Evolutionary conservation across 371 early-diverging fungal species (phyloP), one percentile per base, ranked within the genome.

Genomic region (Homolaphlyctis polyrhiza): DNA sequence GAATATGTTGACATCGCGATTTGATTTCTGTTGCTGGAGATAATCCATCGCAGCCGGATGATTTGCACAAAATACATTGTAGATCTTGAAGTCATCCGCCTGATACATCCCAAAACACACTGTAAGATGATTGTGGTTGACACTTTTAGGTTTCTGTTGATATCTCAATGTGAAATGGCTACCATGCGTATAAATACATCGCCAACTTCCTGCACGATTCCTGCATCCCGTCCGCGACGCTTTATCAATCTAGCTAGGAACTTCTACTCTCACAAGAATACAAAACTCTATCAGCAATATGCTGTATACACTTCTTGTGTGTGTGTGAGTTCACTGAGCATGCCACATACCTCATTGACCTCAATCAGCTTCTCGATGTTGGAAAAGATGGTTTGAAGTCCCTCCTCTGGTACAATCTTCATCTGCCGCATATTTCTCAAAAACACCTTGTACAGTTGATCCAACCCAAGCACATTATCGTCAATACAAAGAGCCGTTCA

Each of bases 371-470:
- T 67, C 63, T 76, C 75, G 21, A 86, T 65, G 65, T 80, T 85
- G 5, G 80, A 78, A 66, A 87, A 88, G 25, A 87, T 75, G 32
- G 76, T 68, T 2, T 71, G 50, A 47, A 87, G 65, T 2, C 81
- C 74, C 45, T 79, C 79, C 8, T 81, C 76, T 1, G 60, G 65
- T 35, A 87, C 43, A 2, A 81, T 58, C 52, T 79, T 73, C 63
- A 71, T 77, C 33, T 51, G 52, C 25, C 52, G 52, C 52, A 51
- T 28, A 21, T 21, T 21, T 21, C 32, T 51, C n/a, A 11, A 21
- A 21, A 51, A 51, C 11, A 51, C 8, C 52, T 51, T 11, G n/a
- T n/a, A n/a, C n/a, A n/a, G n/a, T n/a, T n/a, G n/a, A n/a, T n/a
- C n/a, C n/a, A n/a, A n/a, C n/a, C n/a, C n/a, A n/a, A n/a, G n/a